These are phyloP conservation scores for Elasticomyces elasticus DNA, from an alignment of 495 filamentous ascomycete species.

Conservation along the genomic window DNA sequence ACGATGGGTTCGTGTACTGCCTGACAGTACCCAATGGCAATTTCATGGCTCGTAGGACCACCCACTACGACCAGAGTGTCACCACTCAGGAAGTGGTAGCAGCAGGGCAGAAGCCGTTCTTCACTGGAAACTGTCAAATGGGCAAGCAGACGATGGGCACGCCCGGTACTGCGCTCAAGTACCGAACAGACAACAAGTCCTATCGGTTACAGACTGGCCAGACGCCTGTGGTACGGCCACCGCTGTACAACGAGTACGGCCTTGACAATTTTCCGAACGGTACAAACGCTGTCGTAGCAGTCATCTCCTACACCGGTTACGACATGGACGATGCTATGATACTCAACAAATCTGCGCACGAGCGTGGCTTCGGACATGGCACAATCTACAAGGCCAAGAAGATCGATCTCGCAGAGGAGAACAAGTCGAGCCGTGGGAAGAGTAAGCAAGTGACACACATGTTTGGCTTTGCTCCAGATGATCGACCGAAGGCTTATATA, in stretches of 20 bases:
- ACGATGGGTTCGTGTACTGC: slow-evolving; percentile 9
- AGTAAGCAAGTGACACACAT: slow-evolving; percentile 43
- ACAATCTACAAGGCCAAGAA: slow-evolving; percentile 97
- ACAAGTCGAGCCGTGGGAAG: slow-evolving; percentile 14
- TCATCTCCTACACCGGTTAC: slow-evolving; percentile 97
- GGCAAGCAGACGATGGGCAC: slow-evolving; percentile 99
- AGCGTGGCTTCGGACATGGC: slow-evolving; percentile 92
- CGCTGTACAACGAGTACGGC: slow-evolving; percentile 89
- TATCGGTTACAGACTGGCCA: slow-evolving; percentile 94
- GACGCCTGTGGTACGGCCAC: slow-evolving; percentile 84
- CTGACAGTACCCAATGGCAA: slow-evolving; percentile 10
- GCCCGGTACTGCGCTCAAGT: slow-evolving; percentile 71
- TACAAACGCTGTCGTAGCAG: slow-evolving; percentile 91
- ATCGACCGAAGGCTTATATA: slow-evolving; percentile 52
- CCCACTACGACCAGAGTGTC: slow-evolving; percentile 1
- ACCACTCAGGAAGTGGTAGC: not conserved
- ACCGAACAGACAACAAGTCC: slow-evolving; percentile 93
- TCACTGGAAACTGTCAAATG: slow-evolving; percentile 66
- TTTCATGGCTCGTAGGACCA: slow-evolving; percentile 4
- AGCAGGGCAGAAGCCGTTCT: slow-evolving; percentile 6
- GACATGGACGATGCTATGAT: slow-evolving; percentile 99
- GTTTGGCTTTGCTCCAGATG: slow-evolving; percentile 75
- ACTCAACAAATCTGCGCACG: slow-evolving; percentile 92
- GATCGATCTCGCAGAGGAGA: slow-evolving; percentile 62
- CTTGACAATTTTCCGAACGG: slow-evolving; percentile 98